Conservation (phyloP, 1,139 yeast species). For the Debaryomyces sp. region DNA sequence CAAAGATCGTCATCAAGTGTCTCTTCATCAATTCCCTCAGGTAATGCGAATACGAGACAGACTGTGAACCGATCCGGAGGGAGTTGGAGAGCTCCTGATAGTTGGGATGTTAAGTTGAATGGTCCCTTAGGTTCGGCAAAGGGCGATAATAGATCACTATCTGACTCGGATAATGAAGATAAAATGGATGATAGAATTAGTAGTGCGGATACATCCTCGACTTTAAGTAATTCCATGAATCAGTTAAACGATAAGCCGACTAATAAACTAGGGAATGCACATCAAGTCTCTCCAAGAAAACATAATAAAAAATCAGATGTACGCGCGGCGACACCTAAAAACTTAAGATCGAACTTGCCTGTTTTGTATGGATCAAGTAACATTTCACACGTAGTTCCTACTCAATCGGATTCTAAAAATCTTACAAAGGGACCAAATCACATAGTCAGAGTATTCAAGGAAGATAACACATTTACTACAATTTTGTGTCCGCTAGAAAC, state of each 20-base stretch:
- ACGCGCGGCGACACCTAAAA: background rate
- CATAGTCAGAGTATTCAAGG: constrained; percentile 71
- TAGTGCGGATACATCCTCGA: constrained; percentile 5
- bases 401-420: constrained; percentile 17
- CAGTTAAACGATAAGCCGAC: background rate
- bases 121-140: constrained; percentile 12
- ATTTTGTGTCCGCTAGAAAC: constrained; percentile 75
- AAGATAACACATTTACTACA: constrained; percentile 83
- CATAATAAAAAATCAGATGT: constrained; percentile 7
- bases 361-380: constrained; percentile 41
- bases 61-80: constrained; percentile 9
- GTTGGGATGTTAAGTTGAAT: constrained; percentile 70
- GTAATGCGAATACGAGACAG: constrained; percentile 1
- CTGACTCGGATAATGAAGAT: constrained; percentile 24
- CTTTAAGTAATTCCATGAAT: background rate
- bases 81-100: constrained; percentile 73
- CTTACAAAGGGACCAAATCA: constrained; percentile 41
- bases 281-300: constrained; percentile 7
- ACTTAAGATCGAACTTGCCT: constrained; percentile 25
- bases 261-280: background rate
- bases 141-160: constrained; percentile 14
- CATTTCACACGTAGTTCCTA: constrained; percentile 26
- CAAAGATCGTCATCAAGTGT: constrained; percentile 10
- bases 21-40: constrained; percentile 11
- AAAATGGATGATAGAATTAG: constrained; percentile 9